phyloP scores from a whole-genome alignment of 805 yeast species.

The Spencermartinsiella europaea region DNA sequence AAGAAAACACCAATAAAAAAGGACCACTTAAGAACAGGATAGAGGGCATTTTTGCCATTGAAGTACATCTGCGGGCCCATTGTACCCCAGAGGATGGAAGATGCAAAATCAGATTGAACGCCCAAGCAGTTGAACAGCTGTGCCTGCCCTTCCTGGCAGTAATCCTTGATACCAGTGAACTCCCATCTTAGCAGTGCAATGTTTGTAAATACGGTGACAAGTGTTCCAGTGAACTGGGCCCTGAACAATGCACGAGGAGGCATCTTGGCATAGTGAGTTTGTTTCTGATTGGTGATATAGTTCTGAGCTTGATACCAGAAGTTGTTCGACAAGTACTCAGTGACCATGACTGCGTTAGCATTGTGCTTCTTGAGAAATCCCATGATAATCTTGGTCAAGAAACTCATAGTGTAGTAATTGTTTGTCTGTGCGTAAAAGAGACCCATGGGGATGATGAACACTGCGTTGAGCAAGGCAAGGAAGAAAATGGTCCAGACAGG shows the following conservation, averaged over 20 bases:
- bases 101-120: conserved; percentile 40
- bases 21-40: conserved; percentile 19
- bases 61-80: conserved; percentile 52
- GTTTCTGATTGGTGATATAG: conserved; percentile 52
- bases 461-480: conserved; percentile 46
- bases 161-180: conserved; percentile 26
- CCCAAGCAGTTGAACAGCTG: conserved; percentile 38
- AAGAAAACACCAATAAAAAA: conserved; percentile 22
- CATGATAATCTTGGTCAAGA: conserved; percentile 56
- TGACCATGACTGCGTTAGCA: conserved; percentile 56
- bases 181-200: conserved; percentile 24
- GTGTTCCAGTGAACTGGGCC: conserved; percentile 34
- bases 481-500: conserved; percentile 61
- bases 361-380: conserved; percentile 62
- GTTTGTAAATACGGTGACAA: conserved; percentile 18
- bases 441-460: conserved; percentile 58
- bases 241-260: conserved; percentile 55
- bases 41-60: conserved; percentile 38
- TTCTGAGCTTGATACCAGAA: conserved; percentile 57
- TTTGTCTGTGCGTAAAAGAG: conserved; percentile 58
- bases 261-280: conserved; percentile 54
- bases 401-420: conserved; percentile 50
- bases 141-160: conserved; percentile 27
- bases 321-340: conserved; percentile 56
- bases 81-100: conserved; percentile 52